Evolutionary conservation across 306 rosid genomes (phyloP).

Genomic region (Sechiopsis laciniata): DNA sequence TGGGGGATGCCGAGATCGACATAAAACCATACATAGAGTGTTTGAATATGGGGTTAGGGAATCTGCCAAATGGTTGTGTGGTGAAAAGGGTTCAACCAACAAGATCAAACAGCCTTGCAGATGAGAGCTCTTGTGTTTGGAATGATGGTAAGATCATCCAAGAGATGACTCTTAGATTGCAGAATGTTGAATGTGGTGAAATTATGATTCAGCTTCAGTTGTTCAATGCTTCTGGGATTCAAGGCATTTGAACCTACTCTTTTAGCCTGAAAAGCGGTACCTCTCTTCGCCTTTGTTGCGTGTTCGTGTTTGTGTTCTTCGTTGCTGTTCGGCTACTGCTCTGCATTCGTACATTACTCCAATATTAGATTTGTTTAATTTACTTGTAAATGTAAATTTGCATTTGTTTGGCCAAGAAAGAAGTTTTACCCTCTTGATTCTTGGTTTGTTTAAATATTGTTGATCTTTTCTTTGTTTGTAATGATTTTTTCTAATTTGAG

Average conservation of each 20-base stretch:
- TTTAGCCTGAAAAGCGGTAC: neutral
- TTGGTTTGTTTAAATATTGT: neutral
- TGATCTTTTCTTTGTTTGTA: neutral
- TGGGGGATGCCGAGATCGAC: conserved; percentile 83
- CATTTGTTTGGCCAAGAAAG: neutral
- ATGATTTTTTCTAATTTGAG: neutral
- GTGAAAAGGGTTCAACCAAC: conserved; percentile 53
- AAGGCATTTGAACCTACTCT: conserved; percentile 22
- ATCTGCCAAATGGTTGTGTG: conserved; percentile 55
- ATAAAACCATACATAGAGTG: conserved; percentile 53
- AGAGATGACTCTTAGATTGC: conserved; percentile 59
- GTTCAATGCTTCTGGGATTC: conserved; percentile 45
- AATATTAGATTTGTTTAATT: neutral
- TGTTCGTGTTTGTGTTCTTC: neutral
- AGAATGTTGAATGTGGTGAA: conserved; percentile 72
- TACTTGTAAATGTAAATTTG: neutral
- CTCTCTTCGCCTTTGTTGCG: neutral
- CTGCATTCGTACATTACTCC: neutral
- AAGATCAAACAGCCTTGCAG: conserved; percentile 46
- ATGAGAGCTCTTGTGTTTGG: conserved; percentile 68
- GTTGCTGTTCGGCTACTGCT: neutral
- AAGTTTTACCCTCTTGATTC: neutral
- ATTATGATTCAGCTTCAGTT: conserved; percentile 54
- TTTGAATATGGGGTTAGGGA: conserved; percentile 35
- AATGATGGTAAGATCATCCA: conserved; percentile 48